Evolutionary conservation across 2,329 filamentous ascomycete species (phyloP).

Genomic region (Pseudogymnoascus sp.): DNA sequence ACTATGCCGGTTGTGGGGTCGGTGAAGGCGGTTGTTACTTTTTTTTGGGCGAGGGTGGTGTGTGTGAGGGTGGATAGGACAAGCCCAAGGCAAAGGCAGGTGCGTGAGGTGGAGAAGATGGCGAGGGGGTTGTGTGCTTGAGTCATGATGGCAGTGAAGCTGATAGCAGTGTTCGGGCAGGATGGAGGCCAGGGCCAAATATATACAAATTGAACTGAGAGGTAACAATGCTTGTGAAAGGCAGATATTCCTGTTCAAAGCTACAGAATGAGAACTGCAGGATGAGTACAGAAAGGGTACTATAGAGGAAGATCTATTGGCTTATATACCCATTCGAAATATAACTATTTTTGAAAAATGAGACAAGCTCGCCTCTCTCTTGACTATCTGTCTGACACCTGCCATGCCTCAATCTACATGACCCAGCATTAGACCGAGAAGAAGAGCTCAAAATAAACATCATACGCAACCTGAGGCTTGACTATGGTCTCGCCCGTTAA

Average conservation of each 20-base stretch:
- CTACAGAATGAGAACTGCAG: background rate
- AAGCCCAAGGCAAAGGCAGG: background rate
- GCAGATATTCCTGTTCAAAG: background rate
- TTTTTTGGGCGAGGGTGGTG: background rate
- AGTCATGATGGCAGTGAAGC: background rate
- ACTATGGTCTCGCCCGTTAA: background rate
- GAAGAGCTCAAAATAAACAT: background rate
- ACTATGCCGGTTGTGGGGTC: constrained; percentile 29
- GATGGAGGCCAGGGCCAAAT: background rate
- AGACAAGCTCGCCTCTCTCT: background rate
- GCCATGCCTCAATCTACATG: background rate
- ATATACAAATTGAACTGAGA: background rate
- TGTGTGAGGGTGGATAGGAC: background rate
- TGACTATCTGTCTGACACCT: background rate
- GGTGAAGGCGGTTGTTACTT: constrained; percentile 21
- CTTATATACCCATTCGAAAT: background rate
- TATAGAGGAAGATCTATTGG: background rate
- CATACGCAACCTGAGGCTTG: background rate
- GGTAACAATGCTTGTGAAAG: background rate
- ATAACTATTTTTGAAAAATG: background rate
- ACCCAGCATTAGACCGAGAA: background rate
- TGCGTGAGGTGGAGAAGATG: no score
- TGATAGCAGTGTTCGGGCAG: background rate
- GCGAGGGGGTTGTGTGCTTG: no score
- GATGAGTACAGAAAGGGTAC: background rate